Evolutionary conservation across 306 rosid species (phyloP).

Genomic region (Quercus parvula): DNA sequence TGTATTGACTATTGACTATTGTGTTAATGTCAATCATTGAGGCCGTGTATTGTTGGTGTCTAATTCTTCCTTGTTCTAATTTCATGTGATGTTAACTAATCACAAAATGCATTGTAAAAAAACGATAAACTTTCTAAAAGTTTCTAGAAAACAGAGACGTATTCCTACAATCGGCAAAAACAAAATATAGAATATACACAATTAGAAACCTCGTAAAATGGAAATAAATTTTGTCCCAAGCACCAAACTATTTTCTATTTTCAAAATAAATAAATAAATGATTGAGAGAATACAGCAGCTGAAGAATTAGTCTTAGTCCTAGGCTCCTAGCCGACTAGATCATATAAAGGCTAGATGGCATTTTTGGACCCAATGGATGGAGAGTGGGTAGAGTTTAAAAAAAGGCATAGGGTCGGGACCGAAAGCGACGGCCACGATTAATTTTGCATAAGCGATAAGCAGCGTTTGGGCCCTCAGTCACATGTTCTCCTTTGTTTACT

Average conservation of each 20-base stretch:
- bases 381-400: not conserved
- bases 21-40: too few relatives aligned
- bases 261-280: not conserved
- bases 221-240: not conserved
- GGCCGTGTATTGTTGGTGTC: too few relatives aligned
- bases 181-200: too few relatives aligned
- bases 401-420: not conserved
- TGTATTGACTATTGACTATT: too few relatives aligned
- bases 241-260: not conserved
- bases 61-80: too few relatives aligned
- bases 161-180: too few relatives aligned
- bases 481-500: conserved; percentile 32
- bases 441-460: conserved; percentile 28
- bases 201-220: not conserved
- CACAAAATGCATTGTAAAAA: too few relatives aligned
- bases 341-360: not conserved
- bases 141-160: too few relatives aligned
- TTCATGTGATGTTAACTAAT: too few relatives aligned
- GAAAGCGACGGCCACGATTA: conserved; percentile 33
- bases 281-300: not conserved
- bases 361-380: not conserved
- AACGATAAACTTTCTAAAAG: too few relatives aligned
- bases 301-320: too few relatives aligned
- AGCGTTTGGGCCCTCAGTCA: conserved; percentile 65
- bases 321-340: too few relatives aligned